These are phyloP conservation scores for Clonostachys byssicola DNA, from an alignment of 2,329 filamentous ascomycete species.

Conservation along the genomic window DNA sequence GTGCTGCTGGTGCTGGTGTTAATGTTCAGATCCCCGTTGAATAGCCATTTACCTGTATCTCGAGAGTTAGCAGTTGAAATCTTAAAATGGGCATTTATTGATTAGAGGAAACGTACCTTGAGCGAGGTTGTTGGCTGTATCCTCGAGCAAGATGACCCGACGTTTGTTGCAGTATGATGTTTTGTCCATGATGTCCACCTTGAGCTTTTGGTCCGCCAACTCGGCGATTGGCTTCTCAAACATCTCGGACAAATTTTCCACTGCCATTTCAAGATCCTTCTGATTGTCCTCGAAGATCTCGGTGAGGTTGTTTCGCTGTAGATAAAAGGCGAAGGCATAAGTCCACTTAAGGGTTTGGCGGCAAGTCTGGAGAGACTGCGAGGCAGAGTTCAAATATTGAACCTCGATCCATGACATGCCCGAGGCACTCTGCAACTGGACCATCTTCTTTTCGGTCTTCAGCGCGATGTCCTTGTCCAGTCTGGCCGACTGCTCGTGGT, in stretches of 20 bases:
- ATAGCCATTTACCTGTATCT: constrained; percentile 38
- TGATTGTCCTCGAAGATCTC: constrained; percentile 99
- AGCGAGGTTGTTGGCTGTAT: constrained; percentile 89
- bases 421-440: constrained; percentile 85
- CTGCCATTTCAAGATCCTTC: constrained; percentile 94
- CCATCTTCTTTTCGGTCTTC: constrained; percentile 99
- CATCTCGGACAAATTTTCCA: constrained; percentile 97
- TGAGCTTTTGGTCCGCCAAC: constrained; percentile 79
- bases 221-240: constrained; percentile 96
- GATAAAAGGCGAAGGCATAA: constrained; percentile 96
- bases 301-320: constrained; percentile 91
- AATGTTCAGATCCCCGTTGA: constrained; percentile 28
- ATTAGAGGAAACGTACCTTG: constrained; percentile 52
- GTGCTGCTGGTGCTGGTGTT: constrained; percentile 2
- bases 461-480: constrained; percentile 93
- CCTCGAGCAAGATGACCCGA: constrained; percentile 81
- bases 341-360: constrained; percentile 99
- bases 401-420: constrained; percentile 99
- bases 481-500: constrained; percentile 96
- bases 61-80: constrained; percentile 13
- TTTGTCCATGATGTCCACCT: constrained; percentile 98
- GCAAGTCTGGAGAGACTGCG: constrained; percentile 89
- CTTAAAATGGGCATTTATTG: constrained; percentile 19
- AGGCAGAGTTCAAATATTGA: constrained; percentile 91
- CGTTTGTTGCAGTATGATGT: constrained; percentile 95